Percentiles rank a stretch among this genome's conserved stretches.
Evolutionary conservation across 2,329 filamentous ascomycete species (phyloP).

Genomic region (Trichoderma pleuroti): DNA sequence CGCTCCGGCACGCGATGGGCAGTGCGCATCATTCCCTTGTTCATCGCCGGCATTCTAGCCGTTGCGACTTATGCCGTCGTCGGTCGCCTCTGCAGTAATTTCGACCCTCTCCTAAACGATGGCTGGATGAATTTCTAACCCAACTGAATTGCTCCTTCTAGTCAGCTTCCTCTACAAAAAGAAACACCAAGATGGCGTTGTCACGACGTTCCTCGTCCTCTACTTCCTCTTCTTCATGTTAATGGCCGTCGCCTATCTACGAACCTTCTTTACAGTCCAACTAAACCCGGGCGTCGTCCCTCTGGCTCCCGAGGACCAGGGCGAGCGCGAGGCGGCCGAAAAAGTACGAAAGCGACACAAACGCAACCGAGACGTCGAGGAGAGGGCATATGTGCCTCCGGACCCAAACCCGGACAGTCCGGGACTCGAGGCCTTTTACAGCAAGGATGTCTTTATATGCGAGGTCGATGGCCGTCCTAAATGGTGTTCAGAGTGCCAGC

Average conservation of each 20-base stretch:
- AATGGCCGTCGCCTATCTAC: slow-evolving; percentile 64
- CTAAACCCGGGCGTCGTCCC: slow-evolving; percentile 72
- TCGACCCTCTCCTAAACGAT: not conserved
- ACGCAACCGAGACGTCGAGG: slow-evolving; percentile 29
- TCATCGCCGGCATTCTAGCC: slow-evolving; percentile 63
- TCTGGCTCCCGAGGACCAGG: slow-evolving; percentile 33
- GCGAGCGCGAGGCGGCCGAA: slow-evolving; percentile 38
- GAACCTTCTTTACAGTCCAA: slow-evolving; percentile 65
- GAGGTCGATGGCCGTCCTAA: slow-evolving; percentile 77
- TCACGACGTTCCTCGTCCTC: slow-evolving; percentile 65
- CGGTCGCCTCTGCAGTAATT: slow-evolving; percentile 61
- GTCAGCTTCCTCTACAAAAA: slow-evolving; percentile 66
- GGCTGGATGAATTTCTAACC: not conserved
- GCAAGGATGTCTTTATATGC: slow-evolving; percentile 78
- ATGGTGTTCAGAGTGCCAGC: slow-evolving; percentile 80
- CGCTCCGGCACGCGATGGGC: slow-evolving; percentile 33
- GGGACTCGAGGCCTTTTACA: slow-evolving; percentile 73
- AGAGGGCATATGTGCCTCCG: slow-evolving; percentile 34
- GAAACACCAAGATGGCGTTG: slow-evolving; percentile 50
- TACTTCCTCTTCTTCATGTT: slow-evolving; percentile 70
- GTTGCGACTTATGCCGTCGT: slow-evolving; percentile 72
- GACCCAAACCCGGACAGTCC: slow-evolving; percentile 57
- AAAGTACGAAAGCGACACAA: slow-evolving; percentile 25
- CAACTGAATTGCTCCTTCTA: slow-evolving; percentile 10
- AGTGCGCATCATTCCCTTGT: slow-evolving; percentile 61